Conservation (phyloP, 1,139 yeast genomes). For the Sugiyamaella sp. region DNA sequence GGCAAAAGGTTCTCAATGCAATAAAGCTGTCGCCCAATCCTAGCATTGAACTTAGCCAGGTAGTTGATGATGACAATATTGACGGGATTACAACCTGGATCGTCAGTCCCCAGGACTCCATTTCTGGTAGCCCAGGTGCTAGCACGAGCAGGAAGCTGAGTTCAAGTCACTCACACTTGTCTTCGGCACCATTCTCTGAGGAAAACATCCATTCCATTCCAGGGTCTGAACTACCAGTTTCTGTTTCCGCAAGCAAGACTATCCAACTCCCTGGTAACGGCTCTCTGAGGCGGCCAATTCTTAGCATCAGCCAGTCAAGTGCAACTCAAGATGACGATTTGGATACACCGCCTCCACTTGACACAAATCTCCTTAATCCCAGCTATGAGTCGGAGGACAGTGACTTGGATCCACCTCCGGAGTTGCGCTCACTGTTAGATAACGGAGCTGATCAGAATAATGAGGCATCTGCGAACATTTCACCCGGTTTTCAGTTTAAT, state of each 20-base stretch:
- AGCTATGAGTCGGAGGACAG: conserved; percentile 5
- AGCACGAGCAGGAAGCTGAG: neutral
- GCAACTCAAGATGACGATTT: conserved; percentile 3
- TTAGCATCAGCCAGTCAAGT: neutral
- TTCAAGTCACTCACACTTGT: neutral
- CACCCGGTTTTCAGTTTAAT: conserved; percentile 1
- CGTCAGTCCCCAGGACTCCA: neutral
- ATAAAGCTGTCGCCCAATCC: conserved; percentile 7
- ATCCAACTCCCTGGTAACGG: too few relatives aligned
- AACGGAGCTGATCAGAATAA: neutral
- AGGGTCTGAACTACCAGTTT: too few relatives aligned
- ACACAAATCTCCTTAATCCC: conserved; percentile 13
- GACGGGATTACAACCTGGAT: conserved; percentile 9
- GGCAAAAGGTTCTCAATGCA: conserved; percentile 13
- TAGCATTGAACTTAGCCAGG: neutral
- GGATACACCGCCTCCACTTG: conserved; percentile 16
- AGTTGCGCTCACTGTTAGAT: conserved; percentile 13
- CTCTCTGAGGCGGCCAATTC: too few relatives aligned
- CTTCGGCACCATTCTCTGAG: too few relatives aligned
- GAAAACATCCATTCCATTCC: too few relatives aligned
- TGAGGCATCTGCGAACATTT: neutral
- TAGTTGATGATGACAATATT: neutral
- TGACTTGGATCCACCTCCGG: conserved; percentile 20
- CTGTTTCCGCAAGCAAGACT: too few relatives aligned
- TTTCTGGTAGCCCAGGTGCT: neutral